Base-by-base conservation (phyloP, 768 basidiomycete species). In the Lactifluus echinatus region DNA sequence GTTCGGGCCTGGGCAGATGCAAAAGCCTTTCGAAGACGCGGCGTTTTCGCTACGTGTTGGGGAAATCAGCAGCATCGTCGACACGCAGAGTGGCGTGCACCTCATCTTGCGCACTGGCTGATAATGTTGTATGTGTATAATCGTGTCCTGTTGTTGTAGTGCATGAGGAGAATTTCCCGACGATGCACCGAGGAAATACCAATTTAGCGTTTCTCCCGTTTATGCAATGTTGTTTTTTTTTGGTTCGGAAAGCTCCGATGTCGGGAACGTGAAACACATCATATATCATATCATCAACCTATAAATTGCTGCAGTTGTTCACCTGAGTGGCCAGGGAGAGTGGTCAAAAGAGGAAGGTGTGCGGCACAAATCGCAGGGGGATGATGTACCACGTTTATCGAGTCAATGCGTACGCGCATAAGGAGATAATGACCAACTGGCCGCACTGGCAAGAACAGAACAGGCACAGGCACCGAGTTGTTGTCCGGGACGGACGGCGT, bases 11-110 rank as follows among this genome's bases (percentile, higher is more conserved):
- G 88, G 86, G 0, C 87, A 90, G 74, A 99, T 99, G 96, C 96
- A 99, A 73, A 93, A 90, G 72, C 85, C 92, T 34, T 99, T 99
- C 66, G 94, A 97, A 72, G 92, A 94, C 29, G 88, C 90, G 31
- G 75, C 89, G 11, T 94, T 79, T 70, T 79, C 72, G 2, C 75
- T 93, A 61, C 67, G 82, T 47, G 79, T 86, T 21, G 89, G 84
- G 8, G 71, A 88, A 72, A 84, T 93, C 67, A 91, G 89, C 70
- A 85, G 82, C 28, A 73, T 93, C 45, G 81, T 97, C 67, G 82
- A 80, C 65, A 88, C 95, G 45, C 94, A 98, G 63, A 94, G 92
- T 64, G 96, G 96, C 19, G 92, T 97, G 21, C 96, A 99, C 70
- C 66, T 98, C 63, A 88, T 99, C 66, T 73, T 95, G 72, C 80